A percentile compares a stretch with the other conserved stretches of the same genome.
phyloP scores from a whole-genome alignment of 129 eudicot genomes.

The Helianthus tuberosus region DNA sequence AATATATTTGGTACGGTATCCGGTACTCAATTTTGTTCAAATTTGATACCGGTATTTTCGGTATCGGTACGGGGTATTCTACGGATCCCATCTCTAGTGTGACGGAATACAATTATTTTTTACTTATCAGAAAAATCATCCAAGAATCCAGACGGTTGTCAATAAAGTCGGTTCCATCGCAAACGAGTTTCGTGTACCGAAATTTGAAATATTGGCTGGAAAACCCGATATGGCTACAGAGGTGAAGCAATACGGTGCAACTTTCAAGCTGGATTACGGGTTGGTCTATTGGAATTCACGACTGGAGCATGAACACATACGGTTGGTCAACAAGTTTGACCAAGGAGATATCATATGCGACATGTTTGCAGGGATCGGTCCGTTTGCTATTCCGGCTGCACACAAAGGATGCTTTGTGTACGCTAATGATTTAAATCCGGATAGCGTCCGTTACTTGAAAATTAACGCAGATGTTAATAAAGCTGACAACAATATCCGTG shows the following conservation, averaged over 20 bases:
- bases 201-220: slow-evolving; percentile 87
- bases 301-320: slow-evolving; percentile 89
- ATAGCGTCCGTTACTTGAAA: slow-evolving; percentile 73
- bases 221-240: slow-evolving; percentile 84
- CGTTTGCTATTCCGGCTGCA: slow-evolving; percentile 97
- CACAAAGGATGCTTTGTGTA: slow-evolving; percentile 91
- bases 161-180: slow-evolving; percentile 87
- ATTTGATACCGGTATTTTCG: too few relatives aligned
- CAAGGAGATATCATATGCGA: slow-evolving; percentile 83
- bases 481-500: slow-evolving; percentile 55
- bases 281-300: slow-evolving; percentile 99
- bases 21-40: too few relatives aligned
- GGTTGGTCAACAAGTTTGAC: slow-evolving; percentile 70
- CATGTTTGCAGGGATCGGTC: slow-evolving; percentile 99
- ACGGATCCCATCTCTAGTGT: background rate
- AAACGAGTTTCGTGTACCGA: slow-evolving; percentile 96
- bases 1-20: too few relatives aligned
- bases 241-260: slow-evolving; percentile 94
- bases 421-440: slow-evolving; percentile 96
- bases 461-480: slow-evolving; percentile 84
- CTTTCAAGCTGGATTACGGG: slow-evolving; percentile 91
- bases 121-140: slow-evolving; percentile 74
- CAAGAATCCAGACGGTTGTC: slow-evolving; percentile 84
- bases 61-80: too few relatives aligned
- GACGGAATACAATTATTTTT: background rate